Evolutionary conservation across 1,284 basidiomycete genomes (phyloP).

Genomic region (Malassezia arunalokei): DNA sequence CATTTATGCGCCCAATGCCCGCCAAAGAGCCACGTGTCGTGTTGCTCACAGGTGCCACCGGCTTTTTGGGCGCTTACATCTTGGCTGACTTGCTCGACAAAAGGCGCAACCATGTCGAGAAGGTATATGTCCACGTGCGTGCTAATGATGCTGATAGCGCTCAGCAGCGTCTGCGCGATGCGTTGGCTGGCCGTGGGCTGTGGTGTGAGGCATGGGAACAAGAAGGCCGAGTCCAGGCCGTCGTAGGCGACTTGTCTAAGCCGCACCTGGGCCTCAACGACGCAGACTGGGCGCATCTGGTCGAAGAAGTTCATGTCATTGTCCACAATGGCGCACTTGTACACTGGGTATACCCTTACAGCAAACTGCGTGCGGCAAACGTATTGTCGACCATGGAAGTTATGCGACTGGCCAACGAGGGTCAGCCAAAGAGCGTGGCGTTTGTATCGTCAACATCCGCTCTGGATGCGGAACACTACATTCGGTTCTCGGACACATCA

Average conservation of each 20-base stretch:
- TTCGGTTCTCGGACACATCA: constrained; percentile 51
- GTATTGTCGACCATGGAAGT: constrained; percentile 77
- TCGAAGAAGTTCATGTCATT: constrained; percentile 67
- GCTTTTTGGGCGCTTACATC: constrained; percentile 90
- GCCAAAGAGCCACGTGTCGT: constrained; percentile 53
- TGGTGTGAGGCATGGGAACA: constrained; percentile 83
- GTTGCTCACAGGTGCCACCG: constrained; percentile 92
- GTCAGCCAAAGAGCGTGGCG: constrained; percentile 62
- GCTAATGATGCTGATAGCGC: constrained; percentile 59
- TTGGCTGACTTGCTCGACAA: constrained; percentile 63
- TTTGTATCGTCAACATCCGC: constrained; percentile 92
- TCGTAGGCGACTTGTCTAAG: constrained; percentile 73
- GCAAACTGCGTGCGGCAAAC: constrained; percentile 79
- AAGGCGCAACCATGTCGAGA: constrained; percentile 57
- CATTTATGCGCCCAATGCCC: constrained; percentile 12
- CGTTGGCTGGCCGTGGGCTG: constrained; percentile 69
- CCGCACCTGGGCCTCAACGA: constrained; percentile 63
- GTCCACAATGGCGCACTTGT: constrained; percentile 95
- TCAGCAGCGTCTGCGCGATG: constrained; percentile 61
- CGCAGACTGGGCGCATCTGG: constrained; percentile 59
- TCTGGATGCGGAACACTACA: constrained; percentile 80
- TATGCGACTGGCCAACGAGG: constrained; percentile 62
- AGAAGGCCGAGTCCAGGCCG: constrained; percentile 62
- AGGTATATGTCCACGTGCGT: constrained; percentile 83
- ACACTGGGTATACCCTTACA: constrained; percentile 98